These are phyloP conservation scores for Vickermania ingenoplastis DNA, from an alignment of 208 protist species.

Conservation along the genomic window DNA sequence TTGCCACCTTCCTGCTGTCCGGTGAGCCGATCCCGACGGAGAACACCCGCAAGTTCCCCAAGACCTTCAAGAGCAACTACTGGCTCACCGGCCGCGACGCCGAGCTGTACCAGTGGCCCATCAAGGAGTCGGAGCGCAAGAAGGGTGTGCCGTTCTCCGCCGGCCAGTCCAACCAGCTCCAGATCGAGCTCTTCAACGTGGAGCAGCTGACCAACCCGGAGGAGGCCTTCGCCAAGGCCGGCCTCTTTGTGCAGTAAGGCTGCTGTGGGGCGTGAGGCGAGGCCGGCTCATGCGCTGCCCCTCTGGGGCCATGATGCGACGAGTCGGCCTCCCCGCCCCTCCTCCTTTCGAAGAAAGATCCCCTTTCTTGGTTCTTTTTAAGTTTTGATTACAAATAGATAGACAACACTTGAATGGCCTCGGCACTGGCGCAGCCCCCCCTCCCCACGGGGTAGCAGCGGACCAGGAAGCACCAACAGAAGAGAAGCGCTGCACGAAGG, in stretches of 20 bases:
- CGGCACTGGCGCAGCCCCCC: too few species aligned
- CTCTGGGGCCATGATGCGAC: too few species aligned
- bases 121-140: constrained; percentile 71
- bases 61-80: constrained; percentile 74
- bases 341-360: neutral
- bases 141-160: constrained; percentile 58
- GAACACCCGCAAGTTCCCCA: constrained; percentile 59
- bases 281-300: neutral
- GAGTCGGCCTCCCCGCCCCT: neutral
- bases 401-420: too few species aligned
- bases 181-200: constrained; percentile 82
- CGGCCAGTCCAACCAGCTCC: constrained; percentile 31
- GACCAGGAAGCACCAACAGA: too few species aligned
- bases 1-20: constrained; percentile 76
- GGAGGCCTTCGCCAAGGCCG: constrained; percentile 79
- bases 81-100: constrained; percentile 81
- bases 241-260: constrained; percentile 71
- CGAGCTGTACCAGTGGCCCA: constrained; percentile 81
- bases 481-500: too few species aligned
- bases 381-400: too few species aligned
- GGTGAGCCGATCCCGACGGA: constrained; percentile 73
- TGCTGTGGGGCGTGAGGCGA: neutral
- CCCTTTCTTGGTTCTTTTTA: too few species aligned
- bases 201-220: constrained; percentile 83
- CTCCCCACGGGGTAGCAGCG: too few species aligned